Percentiles rank a stretch among this genome's conserved stretches.
Evolutionary conservation across 2,329 filamentous ascomycete genomes (phyloP).

Genomic region (Alternaria tenuissima): DNA sequence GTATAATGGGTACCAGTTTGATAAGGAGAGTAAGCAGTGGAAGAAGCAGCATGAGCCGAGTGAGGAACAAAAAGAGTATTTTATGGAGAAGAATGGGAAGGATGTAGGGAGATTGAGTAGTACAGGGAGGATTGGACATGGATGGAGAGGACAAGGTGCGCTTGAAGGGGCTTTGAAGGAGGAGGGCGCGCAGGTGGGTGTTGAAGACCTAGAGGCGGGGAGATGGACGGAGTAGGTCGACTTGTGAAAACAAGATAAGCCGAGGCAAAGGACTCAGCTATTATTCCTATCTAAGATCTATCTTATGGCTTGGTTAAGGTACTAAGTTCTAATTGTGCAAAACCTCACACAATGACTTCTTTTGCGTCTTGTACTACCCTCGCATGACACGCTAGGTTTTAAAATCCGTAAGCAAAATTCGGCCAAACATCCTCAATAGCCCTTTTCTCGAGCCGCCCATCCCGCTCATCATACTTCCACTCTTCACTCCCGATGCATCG

Average conservation of each 20-base stretch:
- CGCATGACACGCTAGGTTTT: neutral
- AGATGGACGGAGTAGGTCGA: neutral
- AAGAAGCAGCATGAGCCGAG: neutral
- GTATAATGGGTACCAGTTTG: conserved; percentile 56
- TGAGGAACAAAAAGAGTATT: neutral
- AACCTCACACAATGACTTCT: neutral
- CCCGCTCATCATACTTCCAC: neutral
- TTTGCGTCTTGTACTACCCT: neutral
- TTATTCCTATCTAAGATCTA: neutral
- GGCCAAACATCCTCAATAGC: neutral
- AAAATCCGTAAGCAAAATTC: neutral
- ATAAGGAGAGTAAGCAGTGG: conserved; percentile 43
- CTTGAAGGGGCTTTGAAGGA: neutral
- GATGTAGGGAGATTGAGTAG: conserved; percentile 1
- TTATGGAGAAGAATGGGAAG: conserved; percentile 8
- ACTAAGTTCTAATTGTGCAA: neutral
- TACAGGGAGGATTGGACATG: conserved; percentile 1
- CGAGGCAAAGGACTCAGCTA: neutral
- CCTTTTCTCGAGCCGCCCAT: neutral
- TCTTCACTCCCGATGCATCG: neutral
- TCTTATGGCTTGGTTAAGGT: neutral
- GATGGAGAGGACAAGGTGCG: conserved; percentile 4
- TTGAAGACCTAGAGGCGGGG: neutral
- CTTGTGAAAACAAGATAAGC: neutral
- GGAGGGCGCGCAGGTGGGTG: neutral